Evolutionary conservation across 805 yeast species (phyloP), one percentile per base, ranked within the genome.

Genomic region (Saturnispora dispora): DNA sequence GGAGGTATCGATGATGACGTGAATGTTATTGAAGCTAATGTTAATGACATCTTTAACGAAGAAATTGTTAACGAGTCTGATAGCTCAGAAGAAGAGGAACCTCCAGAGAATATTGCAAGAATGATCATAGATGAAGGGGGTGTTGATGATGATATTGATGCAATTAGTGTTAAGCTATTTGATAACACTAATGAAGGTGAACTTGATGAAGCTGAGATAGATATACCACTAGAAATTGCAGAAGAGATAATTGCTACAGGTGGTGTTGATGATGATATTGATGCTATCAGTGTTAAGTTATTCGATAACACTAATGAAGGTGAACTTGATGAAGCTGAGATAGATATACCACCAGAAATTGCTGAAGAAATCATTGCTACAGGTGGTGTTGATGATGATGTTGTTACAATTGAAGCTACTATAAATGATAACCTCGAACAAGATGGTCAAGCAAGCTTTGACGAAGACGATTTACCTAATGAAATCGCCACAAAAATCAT

Each of bases 81-180:
- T 25, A 37, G 18, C 15, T 11, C 13, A 7, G 52, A 49, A 9
- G 22, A 46, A 50, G 25, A 35, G 33, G 48, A 53, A 55, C 18
- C 44, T 36, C 23, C 56, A 43, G 36, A 23, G 5, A 46, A 41
- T 33, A 33, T 48, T 35, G 41, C 35, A 4, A 35, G 44, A 11
- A 23, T 33, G 23, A 48, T 48, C 20, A 36, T 48, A n/a, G 35
- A 48, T 23, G 30, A 46, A 9, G 51, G 51, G 11, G 51, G 51
- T 33, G 46, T 48, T 32, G 51, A 48, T 36, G 45, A 40, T 17
- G 51, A 48, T 25, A 46, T 45, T 9, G 56, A 45, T 18, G 50
- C 37, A 4, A 45, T 57, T 4, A 57, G 53, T 7, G 25, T 51
- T n/a, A 57, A 59, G n/a, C 27, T 53, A 10, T 46, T 30, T 39